A percentile compares a stretch with the other conserved stretches of the same genome.
Evolutionary conservation across 768 basidiomycete species (phyloP).

Genomic region (Dioszegia aurantiaca): DNA sequence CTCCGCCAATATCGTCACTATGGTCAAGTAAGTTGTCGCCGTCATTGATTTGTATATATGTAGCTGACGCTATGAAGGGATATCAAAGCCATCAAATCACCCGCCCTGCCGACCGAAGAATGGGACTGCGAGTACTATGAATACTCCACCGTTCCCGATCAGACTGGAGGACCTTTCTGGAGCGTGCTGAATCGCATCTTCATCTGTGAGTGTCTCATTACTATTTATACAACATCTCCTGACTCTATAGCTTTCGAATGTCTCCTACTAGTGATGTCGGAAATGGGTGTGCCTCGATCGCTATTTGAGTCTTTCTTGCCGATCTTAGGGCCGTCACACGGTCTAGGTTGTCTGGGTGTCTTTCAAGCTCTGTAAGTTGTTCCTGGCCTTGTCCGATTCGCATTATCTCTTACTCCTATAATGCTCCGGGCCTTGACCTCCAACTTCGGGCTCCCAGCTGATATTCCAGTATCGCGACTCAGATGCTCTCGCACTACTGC

Average conservation of each 20-base stretch:
- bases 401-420: too few species aligned
- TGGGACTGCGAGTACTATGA: conserved; percentile 73
- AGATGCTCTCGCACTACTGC: conserved; percentile 64
- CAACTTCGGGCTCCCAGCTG: neutral
- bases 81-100: conserved; percentile 45
- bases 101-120: conserved; percentile 32
- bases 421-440: too few species aligned
- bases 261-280: conserved; percentile 74
- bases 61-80: conserved; percentile 24
- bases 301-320: conserved; percentile 78
- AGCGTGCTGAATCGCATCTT: conserved; percentile 81
- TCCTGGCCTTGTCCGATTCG: too few species aligned
- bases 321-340: conserved; percentile 76
- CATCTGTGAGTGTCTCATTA: conserved; percentile 56
- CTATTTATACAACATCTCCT: neutral
- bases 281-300: conserved; percentile 71
- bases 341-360: conserved; percentile 79
- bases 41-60: neutral
- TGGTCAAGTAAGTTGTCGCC: conserved; percentile 40
- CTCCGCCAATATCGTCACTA: conserved; percentile 59
- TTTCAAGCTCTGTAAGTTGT: conserved; percentile 82
- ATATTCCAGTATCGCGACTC: conserved; percentile 56
- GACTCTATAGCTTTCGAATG: conserved; percentile 63
- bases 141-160: conserved; percentile 74
- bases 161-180: conserved; percentile 88